Evolutionary conservation across 176 grass and related monocot genomes (phyloP).

Genomic region (Tillandsia fasciculata): DNA sequence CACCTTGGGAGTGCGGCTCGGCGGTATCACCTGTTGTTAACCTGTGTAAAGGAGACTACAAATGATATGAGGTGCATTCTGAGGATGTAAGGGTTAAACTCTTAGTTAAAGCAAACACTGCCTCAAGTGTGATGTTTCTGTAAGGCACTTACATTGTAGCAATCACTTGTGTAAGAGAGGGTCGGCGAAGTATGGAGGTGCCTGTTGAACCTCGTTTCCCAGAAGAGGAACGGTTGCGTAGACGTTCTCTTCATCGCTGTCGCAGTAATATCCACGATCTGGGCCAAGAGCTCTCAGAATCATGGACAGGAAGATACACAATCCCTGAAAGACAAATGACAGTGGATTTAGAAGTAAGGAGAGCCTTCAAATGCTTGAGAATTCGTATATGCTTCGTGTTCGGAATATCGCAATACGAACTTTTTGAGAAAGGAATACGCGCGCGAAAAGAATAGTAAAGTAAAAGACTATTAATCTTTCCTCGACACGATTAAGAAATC

Average conservation of each 20-base stretch:
- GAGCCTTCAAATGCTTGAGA: background rate
- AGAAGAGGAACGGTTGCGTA: constrained; percentile 1
- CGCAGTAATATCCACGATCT: background rate
- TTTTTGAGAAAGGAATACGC: background rate
- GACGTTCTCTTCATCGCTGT: background rate
- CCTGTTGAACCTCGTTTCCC: background rate
- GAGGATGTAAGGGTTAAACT: background rate
- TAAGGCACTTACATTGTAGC: constrained; percentile 1
- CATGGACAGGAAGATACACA: constrained; percentile 62
- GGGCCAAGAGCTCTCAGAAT: constrained; percentile 37
- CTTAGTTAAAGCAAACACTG: background rate
- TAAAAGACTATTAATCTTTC: background rate
- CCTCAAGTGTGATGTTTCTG: background rate
- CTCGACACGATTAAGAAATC: background rate
- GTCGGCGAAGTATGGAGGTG: background rate
- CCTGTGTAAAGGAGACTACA: no score
- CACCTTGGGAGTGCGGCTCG: no score
- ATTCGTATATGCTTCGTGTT: no score
- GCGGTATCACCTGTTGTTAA: no score
- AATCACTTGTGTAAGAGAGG: background rate
- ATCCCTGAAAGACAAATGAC: constrained; percentile 26
- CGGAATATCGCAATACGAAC: background rate
- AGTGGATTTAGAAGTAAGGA: background rate
- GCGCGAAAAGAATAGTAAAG: background rate
- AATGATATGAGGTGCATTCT: no score